Conservation (phyloP, 495 filamentous ascomycete genomes). For the Xylaria curta region DNA sequence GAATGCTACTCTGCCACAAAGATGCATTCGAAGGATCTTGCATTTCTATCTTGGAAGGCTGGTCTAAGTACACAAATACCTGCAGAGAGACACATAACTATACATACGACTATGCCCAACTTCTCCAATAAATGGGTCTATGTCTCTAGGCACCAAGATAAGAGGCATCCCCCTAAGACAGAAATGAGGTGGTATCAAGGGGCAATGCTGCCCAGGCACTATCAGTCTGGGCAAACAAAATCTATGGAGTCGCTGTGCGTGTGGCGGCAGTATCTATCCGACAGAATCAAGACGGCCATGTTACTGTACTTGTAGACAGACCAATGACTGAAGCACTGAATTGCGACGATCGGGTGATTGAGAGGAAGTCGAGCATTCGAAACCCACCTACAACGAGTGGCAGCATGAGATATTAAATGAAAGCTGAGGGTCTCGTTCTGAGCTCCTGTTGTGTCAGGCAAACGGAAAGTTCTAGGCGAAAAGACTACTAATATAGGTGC, state of each 20-base stretch:
- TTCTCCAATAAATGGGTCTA: not conserved
- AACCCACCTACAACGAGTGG: not conserved
- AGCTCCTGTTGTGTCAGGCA: not conserved
- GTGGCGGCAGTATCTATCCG: not conserved
- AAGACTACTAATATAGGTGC: not conserved
- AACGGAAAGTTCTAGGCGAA: not conserved
- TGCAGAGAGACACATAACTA: not conserved
- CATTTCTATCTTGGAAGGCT: not conserved
- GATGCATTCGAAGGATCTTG: not conserved
- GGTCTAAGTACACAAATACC: not conserved
- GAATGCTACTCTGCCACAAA: conserved; percentile 12
- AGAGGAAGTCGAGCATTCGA: not conserved
- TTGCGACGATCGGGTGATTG: not conserved
- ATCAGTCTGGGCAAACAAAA: conserved; percentile 2
- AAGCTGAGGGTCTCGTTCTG: not conserved
- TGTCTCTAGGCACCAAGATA: not conserved
- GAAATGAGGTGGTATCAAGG: not conserved
- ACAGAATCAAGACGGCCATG: not conserved
- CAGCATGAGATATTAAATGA: not conserved
- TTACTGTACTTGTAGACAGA: not conserved
- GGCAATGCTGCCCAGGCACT: not conserved
- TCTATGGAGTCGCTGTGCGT: not conserved
- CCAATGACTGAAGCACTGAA: not conserved
- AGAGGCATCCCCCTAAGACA: not conserved
- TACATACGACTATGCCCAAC: not conserved